phyloP scores from a whole-genome alignment of 2,329 filamentous ascomycete species.

The Colletotrichum abscissum region DNA sequence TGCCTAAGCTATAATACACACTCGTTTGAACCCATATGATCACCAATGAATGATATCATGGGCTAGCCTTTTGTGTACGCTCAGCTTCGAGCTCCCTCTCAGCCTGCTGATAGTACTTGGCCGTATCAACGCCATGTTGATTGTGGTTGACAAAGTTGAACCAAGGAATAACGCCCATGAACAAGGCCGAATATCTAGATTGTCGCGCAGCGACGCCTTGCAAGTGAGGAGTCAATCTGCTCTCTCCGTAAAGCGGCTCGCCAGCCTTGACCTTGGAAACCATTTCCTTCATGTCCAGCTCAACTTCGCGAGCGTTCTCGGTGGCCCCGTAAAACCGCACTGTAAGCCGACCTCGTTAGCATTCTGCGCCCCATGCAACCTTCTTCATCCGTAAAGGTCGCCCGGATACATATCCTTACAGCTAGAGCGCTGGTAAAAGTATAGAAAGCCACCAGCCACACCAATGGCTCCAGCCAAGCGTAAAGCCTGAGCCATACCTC shows the following conservation, averaged over 20 bases:
- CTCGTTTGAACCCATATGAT: not conserved
- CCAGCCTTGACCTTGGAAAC: conserved; percentile 94
- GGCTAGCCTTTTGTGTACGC: conserved; percentile 39
- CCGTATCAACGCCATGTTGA: conserved; percentile 95
- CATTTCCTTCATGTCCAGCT: conserved; percentile 99
- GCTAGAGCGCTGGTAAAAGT: conserved; percentile 85
- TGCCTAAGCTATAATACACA: conserved; percentile 6
- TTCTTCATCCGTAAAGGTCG: not conserved
- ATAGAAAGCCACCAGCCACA: conserved; percentile 81
- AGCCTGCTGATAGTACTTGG: conserved; percentile 97
- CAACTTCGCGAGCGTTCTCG: conserved; percentile 91
- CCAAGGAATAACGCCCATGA: conserved; percentile 89
- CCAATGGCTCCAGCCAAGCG: conserved; percentile 81
- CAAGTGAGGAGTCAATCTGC: conserved; percentile 83
- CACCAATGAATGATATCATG: not conserved
- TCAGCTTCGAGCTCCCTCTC: conserved; percentile 93
- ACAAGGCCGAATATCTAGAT: conserved; percentile 89
- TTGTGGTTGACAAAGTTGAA: conserved; percentile 99
- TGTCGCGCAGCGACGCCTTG: conserved; percentile 94
- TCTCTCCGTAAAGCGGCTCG: conserved; percentile 88
- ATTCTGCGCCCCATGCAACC: not conserved
- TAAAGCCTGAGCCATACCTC: conserved; percentile 86
- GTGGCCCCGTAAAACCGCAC: conserved; percentile 96
- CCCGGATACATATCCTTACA: conserved; percentile 65
- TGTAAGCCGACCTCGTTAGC: conserved; percentile 48